phyloP scores from a whole-genome alignment of 2,329 filamentous ascomycete genomes.

The Bipolaris bicolor region DNA sequence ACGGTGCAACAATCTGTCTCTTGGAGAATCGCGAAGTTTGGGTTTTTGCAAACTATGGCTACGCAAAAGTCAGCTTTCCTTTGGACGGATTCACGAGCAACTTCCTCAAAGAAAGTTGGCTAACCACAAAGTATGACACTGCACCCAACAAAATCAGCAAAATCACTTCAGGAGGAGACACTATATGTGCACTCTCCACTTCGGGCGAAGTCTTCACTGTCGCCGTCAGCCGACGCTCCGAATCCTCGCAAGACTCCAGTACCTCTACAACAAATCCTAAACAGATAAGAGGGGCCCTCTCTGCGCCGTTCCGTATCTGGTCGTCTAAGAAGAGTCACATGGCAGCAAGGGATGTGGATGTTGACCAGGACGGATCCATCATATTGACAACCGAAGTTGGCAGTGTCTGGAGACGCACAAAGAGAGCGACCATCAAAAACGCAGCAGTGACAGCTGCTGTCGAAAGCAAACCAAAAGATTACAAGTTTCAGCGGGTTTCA shows the following conservation, averaged over 20 bases:
- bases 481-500: conserved; percentile 92
- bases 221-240: conserved; percentile 71
- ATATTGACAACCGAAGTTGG: conserved; percentile 93
- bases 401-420: conserved; percentile 89
- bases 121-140: conserved; percentile 69
- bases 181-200: conserved; percentile 84
- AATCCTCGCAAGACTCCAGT: conserved; percentile 61
- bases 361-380: conserved; percentile 92
- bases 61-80: conserved; percentile 87
- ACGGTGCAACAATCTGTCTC: conserved; percentile 84
- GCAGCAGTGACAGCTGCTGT: conserved; percentile 56
- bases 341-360: conserved; percentile 84
- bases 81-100: conserved; percentile 74
- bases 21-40: conserved; percentile 88
- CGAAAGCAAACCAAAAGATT: conserved; percentile 77
- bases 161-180: conserved; percentile 85
- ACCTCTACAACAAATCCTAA: conserved; percentile 89
- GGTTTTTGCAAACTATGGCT: conserved; percentile 95
- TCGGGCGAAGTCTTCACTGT: conserved; percentile 89
- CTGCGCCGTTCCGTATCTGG: conserved; percentile 83
- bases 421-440: conserved; percentile 80
- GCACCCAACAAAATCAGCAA: conserved; percentile 72
- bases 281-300: conserved; percentile 85
- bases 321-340: conserved; percentile 81
- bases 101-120: conserved; percentile 69